Evolutionary conservation across 805 yeast species (phyloP).

Genomic region (Grigorovia yakushimaensis): DNA sequence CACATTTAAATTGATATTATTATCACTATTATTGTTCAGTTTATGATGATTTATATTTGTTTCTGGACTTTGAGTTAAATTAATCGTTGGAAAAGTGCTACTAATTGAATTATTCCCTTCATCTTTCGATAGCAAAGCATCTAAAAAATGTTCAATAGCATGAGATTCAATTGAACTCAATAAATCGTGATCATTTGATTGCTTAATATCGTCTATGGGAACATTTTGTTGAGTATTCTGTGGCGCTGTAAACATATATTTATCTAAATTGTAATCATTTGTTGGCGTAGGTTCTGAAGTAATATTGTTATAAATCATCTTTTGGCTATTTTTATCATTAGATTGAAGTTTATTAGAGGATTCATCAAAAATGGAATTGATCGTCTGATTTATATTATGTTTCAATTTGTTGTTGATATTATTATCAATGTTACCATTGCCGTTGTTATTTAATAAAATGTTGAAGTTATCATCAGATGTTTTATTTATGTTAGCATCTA

Average conservation of each 20-base stretch:
- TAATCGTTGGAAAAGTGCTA: neutral
- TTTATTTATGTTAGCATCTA: no score
- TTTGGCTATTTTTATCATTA: neutral
- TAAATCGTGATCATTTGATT: conserved; percentile 8
- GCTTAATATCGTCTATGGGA: neutral
- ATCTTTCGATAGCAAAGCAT: conserved; percentile 15
- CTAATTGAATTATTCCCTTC: neutral
- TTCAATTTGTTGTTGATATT: no score
- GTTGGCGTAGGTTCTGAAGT: neutral
- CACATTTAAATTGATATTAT: no score
- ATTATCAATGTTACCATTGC: no score
- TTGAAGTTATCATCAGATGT: no score
- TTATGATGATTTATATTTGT: neutral
- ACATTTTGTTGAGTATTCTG: neutral
- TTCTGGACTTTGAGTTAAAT: neutral
- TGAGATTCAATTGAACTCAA: conserved; percentile 27
- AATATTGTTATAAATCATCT: neutral
- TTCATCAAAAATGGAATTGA: neutral
- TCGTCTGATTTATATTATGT: neutral
- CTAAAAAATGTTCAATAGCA: conserved; percentile 27
- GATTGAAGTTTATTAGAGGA: neutral
- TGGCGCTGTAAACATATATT: neutral
- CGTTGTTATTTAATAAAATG: no score
- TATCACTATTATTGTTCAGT: no score
- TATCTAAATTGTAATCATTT: neutral